Percentiles rank a stretch among this genome's conserved stretches.
Evolutionary conservation across 2,329 filamentous ascomycete species (phyloP).

Genomic region (Hypoxylon sp.): DNA sequence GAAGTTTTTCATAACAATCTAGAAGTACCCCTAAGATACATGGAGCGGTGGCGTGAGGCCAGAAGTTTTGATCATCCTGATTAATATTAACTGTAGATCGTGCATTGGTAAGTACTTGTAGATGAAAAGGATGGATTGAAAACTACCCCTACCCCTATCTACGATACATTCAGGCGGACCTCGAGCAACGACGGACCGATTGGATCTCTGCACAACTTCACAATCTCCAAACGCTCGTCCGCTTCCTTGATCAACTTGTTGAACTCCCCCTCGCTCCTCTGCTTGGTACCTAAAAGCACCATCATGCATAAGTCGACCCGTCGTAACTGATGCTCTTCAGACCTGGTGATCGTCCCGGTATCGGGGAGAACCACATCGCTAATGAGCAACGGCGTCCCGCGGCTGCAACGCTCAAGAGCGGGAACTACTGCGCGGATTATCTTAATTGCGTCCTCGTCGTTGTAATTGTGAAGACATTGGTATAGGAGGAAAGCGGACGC

Average conservation of each 20-base stretch:
- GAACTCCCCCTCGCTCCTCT: background rate
- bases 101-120: background rate
- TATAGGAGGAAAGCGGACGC: background rate
- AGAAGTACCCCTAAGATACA: background rate
- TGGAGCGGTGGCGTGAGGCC: background rate
- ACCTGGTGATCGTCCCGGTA: background rate
- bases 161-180: background rate
- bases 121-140: background rate
- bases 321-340: background rate
- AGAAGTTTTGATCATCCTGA: background rate
- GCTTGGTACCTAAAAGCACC: background rate
- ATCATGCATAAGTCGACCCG: slow-evolving; percentile 1
- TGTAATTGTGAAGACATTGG: slow-evolving; percentile 1
- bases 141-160: background rate
- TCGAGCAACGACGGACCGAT: background rate
- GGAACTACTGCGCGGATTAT: background rate
- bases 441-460: slow-evolving; percentile 1
- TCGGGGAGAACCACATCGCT: background rate
- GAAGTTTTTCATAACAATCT: background rate
- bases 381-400: background rate
- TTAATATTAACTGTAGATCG: background rate
- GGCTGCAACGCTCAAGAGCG: background rate
- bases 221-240: background rate
- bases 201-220: background rate
- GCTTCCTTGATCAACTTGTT: background rate